A percentile compares a stretch with the other conserved stretches of the same genome.
phyloP scores from a whole-genome alignment of 805 yeast genomes.

The Ogataea nitratoaversa region DNA sequence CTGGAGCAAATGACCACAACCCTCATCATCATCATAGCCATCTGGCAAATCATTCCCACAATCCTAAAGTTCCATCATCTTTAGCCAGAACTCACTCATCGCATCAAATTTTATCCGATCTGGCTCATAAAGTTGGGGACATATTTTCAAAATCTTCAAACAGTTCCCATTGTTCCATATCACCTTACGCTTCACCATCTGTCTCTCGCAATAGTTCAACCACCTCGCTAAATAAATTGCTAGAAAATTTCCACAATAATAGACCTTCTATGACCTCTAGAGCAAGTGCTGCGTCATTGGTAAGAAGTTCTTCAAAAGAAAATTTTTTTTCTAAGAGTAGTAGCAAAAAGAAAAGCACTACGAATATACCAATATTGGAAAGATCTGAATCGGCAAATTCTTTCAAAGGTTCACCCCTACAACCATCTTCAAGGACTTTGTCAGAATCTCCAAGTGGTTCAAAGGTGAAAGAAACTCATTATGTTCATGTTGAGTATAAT shows the following conservation, averaged over 20 bases:
- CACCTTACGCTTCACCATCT: conserved; percentile 15
- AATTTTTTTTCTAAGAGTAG: conserved; percentile 3
- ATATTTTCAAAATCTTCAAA: conserved; percentile 17
- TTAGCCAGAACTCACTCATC: conserved; percentile 9
- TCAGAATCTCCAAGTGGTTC: conserved; percentile 6
- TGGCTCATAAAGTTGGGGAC: conserved; percentile 28
- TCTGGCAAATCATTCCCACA: neutral
- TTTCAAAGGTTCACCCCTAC: neutral
- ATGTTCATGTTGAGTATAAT: conserved; percentile 79
- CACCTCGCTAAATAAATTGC: conserved; percentile 22
- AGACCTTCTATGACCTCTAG: conserved; percentile 7
- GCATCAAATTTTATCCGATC: conserved; percentile 23
- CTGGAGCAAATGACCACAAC: neutral
- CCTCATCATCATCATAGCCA: neutral
- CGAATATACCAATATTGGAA: neutral
- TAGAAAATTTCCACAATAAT: conserved; percentile 14
- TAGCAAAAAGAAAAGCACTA: conserved; percentile 2
- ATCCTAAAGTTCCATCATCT: neutral
- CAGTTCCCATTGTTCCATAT: conserved; percentile 6
- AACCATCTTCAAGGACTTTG: neutral
- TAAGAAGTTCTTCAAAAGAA: conserved; percentile 15
- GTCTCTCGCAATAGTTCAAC: conserved; percentile 22
- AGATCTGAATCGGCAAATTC: conserved; percentile 6
- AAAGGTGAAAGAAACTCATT: conserved; percentile 76
- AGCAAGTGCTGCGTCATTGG: conserved; percentile 12